phyloP scores from a whole-genome alignment of 345 rosid genomes.

The Diplotaxis tenuifolia region DNA sequence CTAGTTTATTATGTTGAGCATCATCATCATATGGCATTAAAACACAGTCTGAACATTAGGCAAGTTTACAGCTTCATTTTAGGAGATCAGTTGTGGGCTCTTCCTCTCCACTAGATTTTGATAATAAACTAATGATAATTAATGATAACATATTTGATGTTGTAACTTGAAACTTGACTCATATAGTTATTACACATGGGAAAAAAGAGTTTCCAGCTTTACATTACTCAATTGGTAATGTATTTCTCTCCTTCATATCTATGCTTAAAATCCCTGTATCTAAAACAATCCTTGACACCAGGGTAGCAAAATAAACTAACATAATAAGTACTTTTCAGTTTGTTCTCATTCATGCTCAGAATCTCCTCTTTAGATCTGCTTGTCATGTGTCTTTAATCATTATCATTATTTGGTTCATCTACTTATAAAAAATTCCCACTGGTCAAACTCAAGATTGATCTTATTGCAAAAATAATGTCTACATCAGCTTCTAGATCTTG shows the following conservation, averaged over 20 bases:
- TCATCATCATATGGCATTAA: slow-evolving; percentile 33
- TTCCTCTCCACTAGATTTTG: slow-evolving; percentile 22
- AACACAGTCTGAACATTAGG: slow-evolving; percentile 45
- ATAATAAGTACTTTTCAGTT: slow-evolving; percentile 20
- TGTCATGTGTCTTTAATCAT: slow-evolving; percentile 36
- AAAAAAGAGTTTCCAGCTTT: slow-evolving; percentile 22
- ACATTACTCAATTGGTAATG: slow-evolving; percentile 27
- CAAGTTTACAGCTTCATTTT: slow-evolving; percentile 51
- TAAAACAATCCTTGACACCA: slow-evolving; percentile 40
- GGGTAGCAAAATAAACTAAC: slow-evolving; percentile 21
- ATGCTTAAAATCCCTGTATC: slow-evolving; percentile 43
- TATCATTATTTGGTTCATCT: slow-evolving; percentile 21
- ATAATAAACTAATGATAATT: slow-evolving; percentile 11
- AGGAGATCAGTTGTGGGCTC: slow-evolving; percentile 46
- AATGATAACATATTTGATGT: not conserved
- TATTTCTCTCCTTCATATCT: slow-evolving; percentile 42
- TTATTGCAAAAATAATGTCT: slow-evolving; percentile 8
- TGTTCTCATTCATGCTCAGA: slow-evolving; percentile 40
- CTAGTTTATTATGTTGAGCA: slow-evolving; percentile 24
- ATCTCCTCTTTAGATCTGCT: slow-evolving; percentile 38
- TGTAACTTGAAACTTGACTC: slow-evolving; percentile 31
- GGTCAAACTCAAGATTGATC: slow-evolving; percentile 33
- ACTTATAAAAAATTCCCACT: slow-evolving; percentile 4
- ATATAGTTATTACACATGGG: not conserved
- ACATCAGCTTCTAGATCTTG: slow-evolving; percentile 34